Evolutionary conservation across 371 early-diverging fungal genomes (phyloP), one percentile per base, ranked within the genome.

Genomic region (Apophysomyces elegans): DNA sequence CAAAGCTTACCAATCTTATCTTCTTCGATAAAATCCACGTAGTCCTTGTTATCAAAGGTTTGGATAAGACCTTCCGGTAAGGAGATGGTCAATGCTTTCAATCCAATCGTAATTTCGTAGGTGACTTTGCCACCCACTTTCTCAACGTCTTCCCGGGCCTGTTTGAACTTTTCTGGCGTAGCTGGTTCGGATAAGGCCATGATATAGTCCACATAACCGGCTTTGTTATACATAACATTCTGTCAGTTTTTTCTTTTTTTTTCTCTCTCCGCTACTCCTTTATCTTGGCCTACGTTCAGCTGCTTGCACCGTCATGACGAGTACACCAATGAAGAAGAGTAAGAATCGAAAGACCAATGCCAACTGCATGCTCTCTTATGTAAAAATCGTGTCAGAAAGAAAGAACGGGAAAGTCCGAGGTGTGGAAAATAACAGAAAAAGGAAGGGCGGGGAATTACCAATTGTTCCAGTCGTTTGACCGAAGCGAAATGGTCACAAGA

Each of bases 1-100:
- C 32, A 26, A 26, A 26, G 3, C 91, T 56, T 65, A 74, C 74
- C 70, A 68, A 63, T 58, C 62, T 67, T 65, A 58, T 74, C 74
- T 45, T 64, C 41, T 38, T 74, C 74, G 57, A 74, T 70, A 54
- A 74, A 74, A 47, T 74, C 70, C 36, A 74, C 63, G 46, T 74
- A 74, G 32, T 70, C 68, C 45, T 74, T 74, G 44, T 37, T 47
- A 37, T 65, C 68, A 57, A 74, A 63, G 0, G 68, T 63, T 5
- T 37, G 62, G 54, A 66, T 37, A 36, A 59, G 63, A 43, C 65
- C 63, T 41, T 65, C 58, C 1, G 74, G 74, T 26, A 74, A 56
- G 18, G 63, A 58, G 13, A 69, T 37, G 18, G 66, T 65, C 26
- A 74, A 45, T 16, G 64, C 74, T 14, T 68, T 65, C 43, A 68